These are phyloP conservation scores for Nicotiana rustica DNA, from an alignment of 305 asterid genomes.

Conservation along the genomic window DNA sequence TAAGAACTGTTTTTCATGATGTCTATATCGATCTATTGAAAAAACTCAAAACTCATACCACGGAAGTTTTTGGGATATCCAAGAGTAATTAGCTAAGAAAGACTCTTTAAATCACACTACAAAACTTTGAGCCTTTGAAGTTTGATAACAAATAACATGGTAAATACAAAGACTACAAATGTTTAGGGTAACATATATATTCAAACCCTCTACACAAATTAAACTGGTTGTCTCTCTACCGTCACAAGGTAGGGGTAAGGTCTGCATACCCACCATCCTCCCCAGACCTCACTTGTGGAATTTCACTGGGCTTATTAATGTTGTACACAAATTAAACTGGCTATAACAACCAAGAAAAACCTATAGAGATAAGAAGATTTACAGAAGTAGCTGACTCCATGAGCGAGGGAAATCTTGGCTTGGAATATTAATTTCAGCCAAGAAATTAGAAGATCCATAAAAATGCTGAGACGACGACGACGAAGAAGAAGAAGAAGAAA, in stretches of 20 bases:
- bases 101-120: not conserved
- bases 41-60: not conserved
- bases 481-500: constrained; percentile 40
- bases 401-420: constrained; percentile 53
- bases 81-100: not conserved
- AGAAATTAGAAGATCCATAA: constrained; percentile 48
- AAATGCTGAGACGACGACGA: constrained; percentile 39
- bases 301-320: no score
- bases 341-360: not conserved
- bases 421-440: constrained; percentile 48
- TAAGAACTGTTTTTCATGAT: not conserved
- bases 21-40: not conserved
- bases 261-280: no score
- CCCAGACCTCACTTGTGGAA: no score
- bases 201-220: not conserved
- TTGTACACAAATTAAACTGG: no score
- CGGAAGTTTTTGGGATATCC: not conserved
- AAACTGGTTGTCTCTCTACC: no score
- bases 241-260: no score
- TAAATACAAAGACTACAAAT: constrained; percentile 7
- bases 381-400: constrained; percentile 57
- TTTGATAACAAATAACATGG: not conserved
- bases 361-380: constrained; percentile 32
- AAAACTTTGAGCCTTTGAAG: not conserved
- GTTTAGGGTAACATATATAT: not conserved